A percentile compares a stretch with the other conserved stretches of the same genome.
Evolutionary conservation across 2,329 filamentous ascomycete species (phyloP).

Genomic region (Hawksworthiomyces lignivorus): DNA sequence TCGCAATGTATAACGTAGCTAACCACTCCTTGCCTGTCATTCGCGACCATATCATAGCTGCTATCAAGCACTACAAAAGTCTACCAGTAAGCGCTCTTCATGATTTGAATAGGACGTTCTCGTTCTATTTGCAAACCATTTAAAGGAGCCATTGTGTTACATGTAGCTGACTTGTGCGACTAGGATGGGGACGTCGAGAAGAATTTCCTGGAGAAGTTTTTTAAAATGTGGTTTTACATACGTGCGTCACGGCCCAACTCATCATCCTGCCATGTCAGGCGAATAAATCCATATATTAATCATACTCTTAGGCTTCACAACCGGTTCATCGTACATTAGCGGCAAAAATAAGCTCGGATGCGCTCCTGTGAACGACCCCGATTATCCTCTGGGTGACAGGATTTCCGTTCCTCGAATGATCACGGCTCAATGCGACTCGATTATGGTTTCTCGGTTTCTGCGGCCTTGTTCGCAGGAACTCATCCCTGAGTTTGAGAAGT

Average conservation of each 20-base stretch:
- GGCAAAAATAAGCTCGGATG: conserved; percentile 34
- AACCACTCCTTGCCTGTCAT: conserved; percentile 5
- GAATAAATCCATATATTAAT: too few relatives aligned
- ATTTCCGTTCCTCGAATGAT: conserved; percentile 36
- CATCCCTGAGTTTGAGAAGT: conserved; percentile 26
- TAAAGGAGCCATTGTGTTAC: too few relatives aligned
- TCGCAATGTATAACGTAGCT: conserved; percentile 23
- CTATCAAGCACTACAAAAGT: conserved; percentile 17
- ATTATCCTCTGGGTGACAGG: conserved; percentile 28
- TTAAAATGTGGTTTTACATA: conserved; percentile 39
- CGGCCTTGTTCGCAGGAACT: conserved; percentile 26
- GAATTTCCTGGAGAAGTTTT: conserved; percentile 31
- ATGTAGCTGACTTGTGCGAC: too few relatives aligned
- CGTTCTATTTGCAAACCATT: too few relatives aligned
- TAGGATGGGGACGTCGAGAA: conserved; percentile 22
- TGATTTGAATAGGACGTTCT: too few relatives aligned
- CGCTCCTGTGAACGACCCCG: conserved; percentile 25
- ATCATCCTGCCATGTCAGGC: too few relatives aligned
- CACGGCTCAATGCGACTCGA: conserved; percentile 37
- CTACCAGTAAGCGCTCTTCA: conserved; percentile 11
- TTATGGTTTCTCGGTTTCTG: conserved; percentile 30
- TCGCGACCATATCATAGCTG: conserved; percentile 12
- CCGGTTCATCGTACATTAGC: conserved; percentile 35
- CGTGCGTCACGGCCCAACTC: conserved; percentile 26
- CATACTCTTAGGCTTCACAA: conserved; percentile 41